Base-by-base conservation (phyloP, 305 asterid species). In the Solanum hybrid region DNA sequence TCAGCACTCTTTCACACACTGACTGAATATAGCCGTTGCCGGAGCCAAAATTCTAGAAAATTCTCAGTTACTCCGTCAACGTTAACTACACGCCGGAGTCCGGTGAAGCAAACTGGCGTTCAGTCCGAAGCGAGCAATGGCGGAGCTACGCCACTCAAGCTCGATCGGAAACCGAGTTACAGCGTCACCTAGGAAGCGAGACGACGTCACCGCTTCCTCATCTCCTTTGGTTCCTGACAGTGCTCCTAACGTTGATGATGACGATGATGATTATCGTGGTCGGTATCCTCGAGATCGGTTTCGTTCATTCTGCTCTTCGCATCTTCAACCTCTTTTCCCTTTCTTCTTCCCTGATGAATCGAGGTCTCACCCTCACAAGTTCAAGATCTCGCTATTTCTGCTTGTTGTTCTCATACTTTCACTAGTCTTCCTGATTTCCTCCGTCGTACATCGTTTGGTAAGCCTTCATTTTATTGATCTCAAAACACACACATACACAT, bases 131-230 rank as follows among this genome's bases (percentile, higher is more conserved):
- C 96, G 97, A 91, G 98, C 88, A 38, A 96, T 92, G 99, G 99
- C 97, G 95, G 99, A 97, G 96, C 97, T 97, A 94, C 99, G 99
- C 92, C 99, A 97, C 92, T 97, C 99, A 57, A 96, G 95, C 95
- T 97, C 99, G 90, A 91, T 93, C 77, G 96, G 98, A 81, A 95
- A 90, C 94, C 96, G 99, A 82, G 91, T 95, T 89, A 89, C 97
- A 68, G 88, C 90, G 22, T 93, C 94, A 33, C 94, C 95, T 2
- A 84, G 83, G 90, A 93, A 91, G 88, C 91, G 94, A n/a, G 95
- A 95, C 51, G 97, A 96, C 89, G 93, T 92, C 89, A 94, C 90
- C 1, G 7, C 76, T 31, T 89, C 93, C 31, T 85, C 92, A 24
- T 91, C 94, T 10, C 93, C 93, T 34, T 33, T 82, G 36, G 39